phyloP scores from a whole-genome alignment of 805 yeast species.

The Ogataea naganishii region DNA sequence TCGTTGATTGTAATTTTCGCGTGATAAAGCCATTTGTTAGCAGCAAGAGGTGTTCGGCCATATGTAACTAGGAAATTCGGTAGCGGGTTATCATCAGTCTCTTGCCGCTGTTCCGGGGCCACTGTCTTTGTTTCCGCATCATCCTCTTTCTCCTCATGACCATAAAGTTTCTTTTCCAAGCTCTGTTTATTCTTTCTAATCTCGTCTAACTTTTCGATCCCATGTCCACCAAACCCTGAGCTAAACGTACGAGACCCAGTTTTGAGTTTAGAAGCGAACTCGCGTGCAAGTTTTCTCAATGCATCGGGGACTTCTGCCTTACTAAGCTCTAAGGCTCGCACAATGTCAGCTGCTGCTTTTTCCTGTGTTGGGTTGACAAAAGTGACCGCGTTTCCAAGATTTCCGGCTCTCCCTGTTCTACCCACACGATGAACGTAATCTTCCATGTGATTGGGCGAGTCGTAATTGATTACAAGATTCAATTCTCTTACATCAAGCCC shows the following conservation, averaged over 20 bases:
- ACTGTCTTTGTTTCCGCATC: no score
- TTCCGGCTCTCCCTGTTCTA: constrained; percentile 90
- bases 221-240: constrained; percentile 91
- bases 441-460: constrained; percentile 81
- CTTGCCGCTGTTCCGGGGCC: constrained; percentile 6
- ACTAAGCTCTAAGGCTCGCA: constrained; percentile 56
- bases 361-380: constrained; percentile 57
- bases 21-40: constrained; percentile 41
- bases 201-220: constrained; percentile 70
- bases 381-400: constrained; percentile 63
- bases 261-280: constrained; percentile 53
- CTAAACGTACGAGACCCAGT: constrained; percentile 53
- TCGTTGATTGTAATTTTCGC: constrained; percentile 77
- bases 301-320: constrained; percentile 45
- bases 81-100: constrained; percentile 10
- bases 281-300: constrained; percentile 39
- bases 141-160: constrained; percentile 26
- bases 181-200: constrained; percentile 41
- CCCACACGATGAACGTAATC: constrained; percentile 97
- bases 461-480: constrained; percentile 71
- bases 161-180: constrained; percentile 41
- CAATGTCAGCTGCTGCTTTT: constrained; percentile 57
- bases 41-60: constrained; percentile 36
- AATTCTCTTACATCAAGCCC: constrained; percentile 90
- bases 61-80: constrained; percentile 39